Conservation (phyloP, 352 stramenopile species). For the Phytophthora sansomeana region DNA sequence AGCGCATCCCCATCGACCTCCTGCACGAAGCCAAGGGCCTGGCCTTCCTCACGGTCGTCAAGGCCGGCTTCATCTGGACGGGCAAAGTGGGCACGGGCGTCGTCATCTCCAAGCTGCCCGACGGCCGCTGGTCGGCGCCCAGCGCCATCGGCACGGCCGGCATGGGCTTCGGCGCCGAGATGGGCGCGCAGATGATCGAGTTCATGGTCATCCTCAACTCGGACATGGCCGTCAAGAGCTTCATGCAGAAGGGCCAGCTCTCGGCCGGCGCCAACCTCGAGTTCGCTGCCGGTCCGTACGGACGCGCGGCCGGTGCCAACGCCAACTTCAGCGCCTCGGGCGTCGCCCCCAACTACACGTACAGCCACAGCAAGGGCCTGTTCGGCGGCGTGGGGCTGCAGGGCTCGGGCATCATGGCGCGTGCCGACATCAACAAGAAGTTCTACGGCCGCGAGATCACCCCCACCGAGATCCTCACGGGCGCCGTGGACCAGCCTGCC, state of each 20-base stretch:
- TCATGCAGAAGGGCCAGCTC: slow-evolving; percentile 88
- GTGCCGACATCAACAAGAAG: slow-evolving; percentile 86
- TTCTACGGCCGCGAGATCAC: slow-evolving; percentile 91
- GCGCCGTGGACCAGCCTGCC: slow-evolving; percentile 80
- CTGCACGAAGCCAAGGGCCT: slow-evolving; percentile 91
- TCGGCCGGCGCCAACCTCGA: slow-evolving; percentile 85
- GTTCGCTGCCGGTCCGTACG: slow-evolving; percentile 84
- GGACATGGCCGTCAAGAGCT: slow-evolving; percentile 92
- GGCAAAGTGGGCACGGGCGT: slow-evolving; percentile 91
- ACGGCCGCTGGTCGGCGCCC: slow-evolving; percentile 96
- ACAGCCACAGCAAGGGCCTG: slow-evolving; percentile 88
- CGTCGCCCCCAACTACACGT: slow-evolving; percentile 89
- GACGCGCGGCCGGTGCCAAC: slow-evolving; percentile 75
- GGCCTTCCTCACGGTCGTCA: slow-evolving; percentile 93
- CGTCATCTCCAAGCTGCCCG: slow-evolving; percentile 93
- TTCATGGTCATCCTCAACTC: slow-evolving; percentile 95
- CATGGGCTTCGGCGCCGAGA: slow-evolving; percentile 86
- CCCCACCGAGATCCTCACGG: slow-evolving; percentile 85
- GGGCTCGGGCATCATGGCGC: slow-evolving; percentile 81
- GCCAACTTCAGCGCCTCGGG: slow-evolving; percentile 82
- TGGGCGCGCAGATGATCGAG: slow-evolving; percentile 85
- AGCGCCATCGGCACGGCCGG: slow-evolving; percentile 94
- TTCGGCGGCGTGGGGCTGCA: slow-evolving; percentile 87
- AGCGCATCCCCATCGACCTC: slow-evolving; percentile 91
- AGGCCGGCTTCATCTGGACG: slow-evolving; percentile 90